Evolutionary conservation across 1,139 yeast genomes (phyloP).

Genomic region (Yamadazyma dushanensis): DNA sequence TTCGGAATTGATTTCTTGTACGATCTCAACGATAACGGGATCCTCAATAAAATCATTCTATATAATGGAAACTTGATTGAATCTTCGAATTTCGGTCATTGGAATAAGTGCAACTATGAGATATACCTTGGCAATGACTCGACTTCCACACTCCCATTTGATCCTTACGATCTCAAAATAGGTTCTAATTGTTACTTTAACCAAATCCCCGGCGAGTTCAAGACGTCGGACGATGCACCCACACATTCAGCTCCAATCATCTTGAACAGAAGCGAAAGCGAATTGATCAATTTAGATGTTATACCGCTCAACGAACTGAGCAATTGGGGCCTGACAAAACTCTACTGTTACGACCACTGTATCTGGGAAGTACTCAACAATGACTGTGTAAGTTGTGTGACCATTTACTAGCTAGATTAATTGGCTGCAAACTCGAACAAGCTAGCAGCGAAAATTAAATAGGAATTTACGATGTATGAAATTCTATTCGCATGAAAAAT

Average conservation of each 20-base stretch:
- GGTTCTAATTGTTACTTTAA: conserved; percentile 34
- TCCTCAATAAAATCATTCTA: conserved; percentile 30
- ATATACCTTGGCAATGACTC: conserved; percentile 17
- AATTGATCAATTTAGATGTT: conserved; percentile 40
- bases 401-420: conserved; percentile 11
- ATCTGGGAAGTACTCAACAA: conserved; percentile 54
- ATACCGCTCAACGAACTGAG: conserved; percentile 18
- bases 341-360: conserved; percentile 45
- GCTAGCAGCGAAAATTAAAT: too few relatives aligned
- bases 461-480: too few relatives aligned
- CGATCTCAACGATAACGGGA: conserved; percentile 34
- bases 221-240: conserved; percentile 11
- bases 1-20: conserved; percentile 56
- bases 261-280: conserved; percentile 52
- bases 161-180: conserved; percentile 16
- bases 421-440: too few relatives aligned
- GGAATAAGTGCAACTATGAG: conserved; percentile 48
- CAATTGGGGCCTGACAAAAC: conserved; percentile 55
- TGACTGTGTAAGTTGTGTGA: conserved; percentile 16
- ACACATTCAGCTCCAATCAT: conserved; percentile 40
- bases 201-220: conserved; percentile 26
- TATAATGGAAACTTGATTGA: conserved; percentile 54
- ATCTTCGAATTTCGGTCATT: conserved; percentile 48
- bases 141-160: conserved; percentile 10
- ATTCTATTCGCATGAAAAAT: background rate